A percentile compares a stretch with the other conserved stretches of the same genome.
Evolutionary conservation across 768 basidiomycete species (phyloP).

Genomic region (Termitomyces sp.): DNA sequence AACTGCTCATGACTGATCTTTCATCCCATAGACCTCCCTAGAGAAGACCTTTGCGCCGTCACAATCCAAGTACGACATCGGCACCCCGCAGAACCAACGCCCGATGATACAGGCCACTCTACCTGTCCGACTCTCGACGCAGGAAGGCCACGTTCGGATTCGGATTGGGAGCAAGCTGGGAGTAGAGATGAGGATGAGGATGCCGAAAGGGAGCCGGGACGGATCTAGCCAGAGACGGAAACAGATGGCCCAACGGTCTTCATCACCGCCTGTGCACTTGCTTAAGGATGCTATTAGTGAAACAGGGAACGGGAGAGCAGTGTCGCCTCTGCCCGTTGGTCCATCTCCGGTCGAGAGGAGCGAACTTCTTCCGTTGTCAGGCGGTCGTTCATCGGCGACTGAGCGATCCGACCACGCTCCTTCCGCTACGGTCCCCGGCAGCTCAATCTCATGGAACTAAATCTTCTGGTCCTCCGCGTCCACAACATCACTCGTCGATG

Average conservation of each 20-base stretch:
- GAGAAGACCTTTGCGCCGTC: conserved; percentile 64
- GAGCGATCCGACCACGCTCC: not conserved
- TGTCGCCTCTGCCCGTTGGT: not conserved
- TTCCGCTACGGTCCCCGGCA: not conserved
- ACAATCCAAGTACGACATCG: conserved; percentile 67
- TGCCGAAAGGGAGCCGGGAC: not conserved
- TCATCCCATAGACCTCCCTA: conserved; percentile 48
- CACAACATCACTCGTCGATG: not conserved
- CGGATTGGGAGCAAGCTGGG: too few relatives aligned
- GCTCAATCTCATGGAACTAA: not conserved
- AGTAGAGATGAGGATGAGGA: not conserved
- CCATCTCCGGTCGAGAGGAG: not conserved
- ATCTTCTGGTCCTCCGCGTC: not conserved
- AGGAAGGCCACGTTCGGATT: conserved; percentile 4
- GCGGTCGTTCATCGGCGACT: too few relatives aligned
- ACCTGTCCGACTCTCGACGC: conserved; percentile 5
- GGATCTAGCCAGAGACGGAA: conserved; percentile 4
- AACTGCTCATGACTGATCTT: too few relatives aligned
- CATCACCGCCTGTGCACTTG: not conserved
- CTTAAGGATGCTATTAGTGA: not conserved
- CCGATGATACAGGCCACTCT: conserved; percentile 18
- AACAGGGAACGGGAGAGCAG: not conserved
- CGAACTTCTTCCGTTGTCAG: too few relatives aligned
- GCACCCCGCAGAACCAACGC: conserved; percentile 13
- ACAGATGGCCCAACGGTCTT: not conserved